Conservation (phyloP, 495 filamentous ascomycete genomes). For the Corynascus novoguineensis region DNA sequence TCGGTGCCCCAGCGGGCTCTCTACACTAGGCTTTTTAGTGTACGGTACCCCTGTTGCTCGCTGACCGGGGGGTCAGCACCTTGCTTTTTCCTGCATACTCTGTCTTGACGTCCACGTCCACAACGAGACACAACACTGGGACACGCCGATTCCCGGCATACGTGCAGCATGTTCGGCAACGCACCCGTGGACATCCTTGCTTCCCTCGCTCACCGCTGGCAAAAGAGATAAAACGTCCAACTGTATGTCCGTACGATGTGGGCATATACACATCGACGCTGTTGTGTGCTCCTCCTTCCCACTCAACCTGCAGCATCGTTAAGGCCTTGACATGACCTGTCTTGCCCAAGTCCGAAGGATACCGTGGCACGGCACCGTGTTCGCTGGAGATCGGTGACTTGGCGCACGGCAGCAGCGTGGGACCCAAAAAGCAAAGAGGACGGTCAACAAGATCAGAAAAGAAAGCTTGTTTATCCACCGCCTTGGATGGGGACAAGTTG, state of each 20-base stretch:
- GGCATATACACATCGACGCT: constrained; percentile 15
- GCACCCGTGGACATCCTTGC: constrained; percentile 15
- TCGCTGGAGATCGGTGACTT: constrained; percentile 21
- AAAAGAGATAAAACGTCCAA: background rate
- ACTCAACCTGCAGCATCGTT: constrained; percentile 7
- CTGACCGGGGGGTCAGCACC: background rate
- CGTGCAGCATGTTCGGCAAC: constrained; percentile 8
- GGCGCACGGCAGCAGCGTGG: constrained; percentile 17
- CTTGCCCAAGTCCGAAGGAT: constrained; percentile 22
- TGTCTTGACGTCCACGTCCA: background rate
- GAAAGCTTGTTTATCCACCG: constrained; percentile 17
- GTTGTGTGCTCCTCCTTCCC: constrained; percentile 20
- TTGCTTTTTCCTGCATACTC: constrained; percentile 7
- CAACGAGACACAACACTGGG: background rate
- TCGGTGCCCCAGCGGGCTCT: constrained; percentile 3
- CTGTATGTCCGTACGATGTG: background rate
- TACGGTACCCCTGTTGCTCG: background rate
- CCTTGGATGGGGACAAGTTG: constrained; percentile 3
- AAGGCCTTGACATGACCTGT: constrained; percentile 19
- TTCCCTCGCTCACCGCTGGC: background rate
- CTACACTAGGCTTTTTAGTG: too few relatives aligned
- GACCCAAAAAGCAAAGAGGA: constrained; percentile 15
- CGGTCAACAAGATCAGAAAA: constrained; percentile 15
- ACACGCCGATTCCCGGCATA: background rate
- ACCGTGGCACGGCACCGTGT: constrained; percentile 22